Conservation (phyloP, 202 grass and related monocot species). For the Eragrostis tef region DNA sequence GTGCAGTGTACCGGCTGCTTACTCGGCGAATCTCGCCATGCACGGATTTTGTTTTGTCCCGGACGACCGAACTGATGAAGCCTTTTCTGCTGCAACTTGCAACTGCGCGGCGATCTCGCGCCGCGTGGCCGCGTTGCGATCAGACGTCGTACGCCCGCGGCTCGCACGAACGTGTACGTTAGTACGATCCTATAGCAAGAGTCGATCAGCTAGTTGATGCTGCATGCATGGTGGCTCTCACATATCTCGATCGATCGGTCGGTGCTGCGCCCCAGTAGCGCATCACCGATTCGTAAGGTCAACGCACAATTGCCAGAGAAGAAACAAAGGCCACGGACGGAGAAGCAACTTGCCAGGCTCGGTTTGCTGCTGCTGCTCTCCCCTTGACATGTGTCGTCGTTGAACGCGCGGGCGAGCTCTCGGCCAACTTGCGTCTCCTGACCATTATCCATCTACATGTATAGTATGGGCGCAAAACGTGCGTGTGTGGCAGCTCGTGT, state of each 20-base stretch:
- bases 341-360: neutral
- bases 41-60: slow-evolving; percentile 11
- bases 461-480: no score
- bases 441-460: no score
- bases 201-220: neutral
- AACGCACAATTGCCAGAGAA: neutral
- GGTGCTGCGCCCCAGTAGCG: neutral
- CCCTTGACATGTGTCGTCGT: neutral
- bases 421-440: no score
- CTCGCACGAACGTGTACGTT: neutral
- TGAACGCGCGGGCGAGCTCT: neutral
- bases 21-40: slow-evolving; percentile 28
- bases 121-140: neutral
- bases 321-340: slow-evolving; percentile 13
- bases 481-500: neutral
- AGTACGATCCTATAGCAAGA: neutral
- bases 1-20: neutral
- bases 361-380: neutral
- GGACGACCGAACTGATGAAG: neutral
- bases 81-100: slow-evolving; percentile 46
- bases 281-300: neutral
- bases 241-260: no score
- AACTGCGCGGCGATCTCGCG: neutral
- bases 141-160: slow-evolving; percentile 12
- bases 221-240: no score